Percentiles rank a stretch among this genome's conserved stretches.
Evolutionary conservation across 2,329 filamentous ascomycete genomes (phyloP).

Genomic region (Dactylonectria estremocensis): DNA sequence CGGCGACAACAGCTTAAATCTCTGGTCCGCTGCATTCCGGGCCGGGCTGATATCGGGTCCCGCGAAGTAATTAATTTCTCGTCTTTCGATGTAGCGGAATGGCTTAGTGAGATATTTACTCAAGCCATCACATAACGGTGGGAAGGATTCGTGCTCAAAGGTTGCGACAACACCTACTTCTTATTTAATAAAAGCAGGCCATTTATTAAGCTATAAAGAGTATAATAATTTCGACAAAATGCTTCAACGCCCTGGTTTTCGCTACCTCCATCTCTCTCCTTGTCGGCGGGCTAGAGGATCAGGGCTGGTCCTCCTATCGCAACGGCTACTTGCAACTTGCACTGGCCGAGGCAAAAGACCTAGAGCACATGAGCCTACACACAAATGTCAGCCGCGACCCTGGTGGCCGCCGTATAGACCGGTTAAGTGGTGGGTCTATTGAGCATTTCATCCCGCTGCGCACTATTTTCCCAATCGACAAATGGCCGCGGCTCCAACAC

Average conservation of each 20-base stretch:
- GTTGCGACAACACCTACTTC: no score
- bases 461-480: background rate
- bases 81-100: no score
- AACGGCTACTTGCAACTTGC: background rate
- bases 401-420: background rate
- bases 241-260: constrained; percentile 9
- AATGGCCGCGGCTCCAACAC: background rate
- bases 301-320: constrained; percentile 10
- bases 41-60: no score
- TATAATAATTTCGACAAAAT: constrained; percentile 16
- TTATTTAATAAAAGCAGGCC: no score
- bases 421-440: background rate
- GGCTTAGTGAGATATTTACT: no score
- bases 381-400: background rate
- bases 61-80: no score
- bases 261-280: constrained; percentile 26
- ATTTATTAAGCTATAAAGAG: no score
- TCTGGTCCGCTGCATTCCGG: no score
- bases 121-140: no score
- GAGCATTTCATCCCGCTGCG: constrained; percentile 1
- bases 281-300: accelerated
- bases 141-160: no score
- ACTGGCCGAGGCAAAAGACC: constrained; percentile 28
- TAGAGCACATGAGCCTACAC: constrained; percentile 45
- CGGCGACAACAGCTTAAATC: no score